These are phyloP conservation scores for Saitozyma sp. DNA, from an alignment of 768 basidiomycete genomes.

Conservation along the genomic window DNA sequence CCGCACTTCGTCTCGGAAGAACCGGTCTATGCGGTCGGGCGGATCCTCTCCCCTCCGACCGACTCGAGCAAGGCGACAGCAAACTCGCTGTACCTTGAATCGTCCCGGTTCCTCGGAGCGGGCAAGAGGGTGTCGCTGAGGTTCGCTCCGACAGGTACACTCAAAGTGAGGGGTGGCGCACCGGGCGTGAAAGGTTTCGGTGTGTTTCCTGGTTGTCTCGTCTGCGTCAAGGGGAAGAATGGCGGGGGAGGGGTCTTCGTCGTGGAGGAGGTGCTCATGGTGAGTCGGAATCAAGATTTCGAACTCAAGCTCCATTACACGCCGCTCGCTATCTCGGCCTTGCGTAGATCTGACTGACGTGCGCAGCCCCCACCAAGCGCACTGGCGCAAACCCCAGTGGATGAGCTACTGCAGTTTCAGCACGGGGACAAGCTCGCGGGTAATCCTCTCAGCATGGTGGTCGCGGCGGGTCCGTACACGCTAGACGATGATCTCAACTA, in stretches of 20 bases:
- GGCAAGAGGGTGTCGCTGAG: constrained; percentile 65
- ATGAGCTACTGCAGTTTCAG: constrained; percentile 55
- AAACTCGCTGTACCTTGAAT: constrained; percentile 72
- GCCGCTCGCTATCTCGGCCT: background rate
- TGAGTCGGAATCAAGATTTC: constrained; percentile 54
- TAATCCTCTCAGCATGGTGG: constrained; percentile 63
- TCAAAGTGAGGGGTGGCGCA: constrained; percentile 67
- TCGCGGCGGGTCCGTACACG: constrained; percentile 86
- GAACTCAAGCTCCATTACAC: too few relatives aligned
- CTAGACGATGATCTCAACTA: constrained; percentile 73
- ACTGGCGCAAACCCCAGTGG: constrained; percentile 43
- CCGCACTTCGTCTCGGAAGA: constrained; percentile 67
- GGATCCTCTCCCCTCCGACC: constrained; percentile 56
- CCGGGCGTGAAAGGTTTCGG: constrained; percentile 68
- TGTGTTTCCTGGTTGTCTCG: constrained; percentile 85
- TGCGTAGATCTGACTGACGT: constrained; percentile 1
- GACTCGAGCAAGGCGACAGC: constrained; percentile 69
- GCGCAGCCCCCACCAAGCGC: constrained; percentile 66
- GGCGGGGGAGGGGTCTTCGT: constrained; percentile 85
- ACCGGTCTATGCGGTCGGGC: constrained; percentile 68
- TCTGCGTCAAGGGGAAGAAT: constrained; percentile 82
- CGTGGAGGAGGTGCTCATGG: constrained; percentile 76
- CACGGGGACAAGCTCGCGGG: constrained; percentile 53
- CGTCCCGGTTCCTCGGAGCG: constrained; percentile 72
- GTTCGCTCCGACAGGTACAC: constrained; percentile 60